Percentiles rank a stretch among this genome's conserved stretches.
Conservation (phyloP, 2,329 filamentous ascomycete species). For the Lachnellula suecica region DNA sequence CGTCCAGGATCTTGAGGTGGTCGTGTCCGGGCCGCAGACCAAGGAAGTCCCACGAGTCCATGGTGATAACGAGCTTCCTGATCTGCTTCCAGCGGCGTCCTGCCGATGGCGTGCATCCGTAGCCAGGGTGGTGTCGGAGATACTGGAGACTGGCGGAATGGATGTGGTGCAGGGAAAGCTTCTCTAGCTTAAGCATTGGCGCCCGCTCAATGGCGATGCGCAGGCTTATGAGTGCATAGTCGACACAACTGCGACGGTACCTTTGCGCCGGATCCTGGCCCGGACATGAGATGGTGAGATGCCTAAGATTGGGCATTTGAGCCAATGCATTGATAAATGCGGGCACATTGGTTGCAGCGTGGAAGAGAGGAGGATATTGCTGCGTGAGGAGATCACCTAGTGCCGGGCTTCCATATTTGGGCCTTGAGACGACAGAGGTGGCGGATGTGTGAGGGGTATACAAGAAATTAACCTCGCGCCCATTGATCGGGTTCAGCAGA, state of each 20-base stretch:
- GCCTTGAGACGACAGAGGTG: constrained; percentile 58
- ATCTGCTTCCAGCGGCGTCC: constrained; percentile 77
- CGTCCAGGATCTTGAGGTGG: constrained; percentile 76
- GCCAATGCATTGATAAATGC: constrained; percentile 77
- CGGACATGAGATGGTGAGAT: constrained; percentile 75
- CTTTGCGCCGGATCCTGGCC: constrained; percentile 67
- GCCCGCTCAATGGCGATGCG: constrained; percentile 79
- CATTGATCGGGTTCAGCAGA: constrained; percentile 75
- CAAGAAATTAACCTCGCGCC: constrained; percentile 75
- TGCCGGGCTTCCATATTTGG: constrained; percentile 77
- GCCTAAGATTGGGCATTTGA: constrained; percentile 66
- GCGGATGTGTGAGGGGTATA: constrained; percentile 76
- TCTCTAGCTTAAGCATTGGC: constrained; percentile 62
- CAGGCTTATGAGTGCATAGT: constrained; percentile 85
- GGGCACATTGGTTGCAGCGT: constrained; percentile 83
- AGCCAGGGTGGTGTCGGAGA: constrained; percentile 71
- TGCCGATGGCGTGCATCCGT: constrained; percentile 72
- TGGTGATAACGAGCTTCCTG: constrained; percentile 68
- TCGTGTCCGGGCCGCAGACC: constrained; percentile 60
- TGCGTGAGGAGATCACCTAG: constrained; percentile 79
- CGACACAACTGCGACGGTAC: constrained; percentile 75
- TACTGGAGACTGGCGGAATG: constrained; percentile 77
- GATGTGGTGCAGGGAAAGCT: constrained; percentile 70
- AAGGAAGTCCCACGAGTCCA: constrained; percentile 68
- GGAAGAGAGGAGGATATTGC: constrained; percentile 87